These are phyloP conservation scores for Boletus pseudo-olivaceus DNA, from an alignment of 768 basidiomycete genomes.

Conservation along the genomic window DNA sequence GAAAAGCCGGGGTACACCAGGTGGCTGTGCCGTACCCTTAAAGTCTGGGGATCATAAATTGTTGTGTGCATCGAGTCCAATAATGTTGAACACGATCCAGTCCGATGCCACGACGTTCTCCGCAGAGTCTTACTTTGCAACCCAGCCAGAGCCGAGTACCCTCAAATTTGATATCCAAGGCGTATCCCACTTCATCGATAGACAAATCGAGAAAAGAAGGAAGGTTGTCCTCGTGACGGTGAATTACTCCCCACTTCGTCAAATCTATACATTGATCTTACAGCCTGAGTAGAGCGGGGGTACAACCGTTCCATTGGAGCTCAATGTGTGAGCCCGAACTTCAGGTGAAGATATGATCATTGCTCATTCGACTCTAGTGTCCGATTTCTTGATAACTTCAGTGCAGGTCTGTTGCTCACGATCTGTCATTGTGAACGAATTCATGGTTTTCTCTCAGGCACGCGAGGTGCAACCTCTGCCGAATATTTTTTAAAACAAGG, in stretches of 20 bases:
- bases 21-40: constrained; percentile 12
- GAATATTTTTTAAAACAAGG: constrained; percentile 94
- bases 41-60: not conserved
- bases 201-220: constrained; percentile 60
- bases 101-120: constrained; percentile 50
- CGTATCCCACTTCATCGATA: constrained; percentile 66
- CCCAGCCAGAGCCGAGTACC: constrained; percentile 72
- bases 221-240: constrained; percentile 95
- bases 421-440: not conserved
- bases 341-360: constrained; percentile 4
- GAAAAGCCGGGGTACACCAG: not conserved
- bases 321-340: constrained; percentile 83
- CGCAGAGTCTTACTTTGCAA: constrained; percentile 86
- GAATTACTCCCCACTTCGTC: constrained; percentile 30
- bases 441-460: constrained; percentile 51
- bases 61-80: not conserved
- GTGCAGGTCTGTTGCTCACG: constrained; percentile 64
- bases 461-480: constrained; percentile 94
- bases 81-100: constrained; percentile 18
- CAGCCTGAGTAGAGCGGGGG: constrained; percentile 76
- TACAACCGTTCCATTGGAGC: constrained; percentile 95
- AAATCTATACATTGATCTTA: constrained; percentile 11
- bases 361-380: constrained; percentile 55
- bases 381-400: constrained; percentile 97
- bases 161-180: constrained; percentile 64